Evolutionary conservation across 805 yeast species (phyloP), one percentile per base, ranked within the genome.

Genomic region (Ogataea glucozyma): DNA sequence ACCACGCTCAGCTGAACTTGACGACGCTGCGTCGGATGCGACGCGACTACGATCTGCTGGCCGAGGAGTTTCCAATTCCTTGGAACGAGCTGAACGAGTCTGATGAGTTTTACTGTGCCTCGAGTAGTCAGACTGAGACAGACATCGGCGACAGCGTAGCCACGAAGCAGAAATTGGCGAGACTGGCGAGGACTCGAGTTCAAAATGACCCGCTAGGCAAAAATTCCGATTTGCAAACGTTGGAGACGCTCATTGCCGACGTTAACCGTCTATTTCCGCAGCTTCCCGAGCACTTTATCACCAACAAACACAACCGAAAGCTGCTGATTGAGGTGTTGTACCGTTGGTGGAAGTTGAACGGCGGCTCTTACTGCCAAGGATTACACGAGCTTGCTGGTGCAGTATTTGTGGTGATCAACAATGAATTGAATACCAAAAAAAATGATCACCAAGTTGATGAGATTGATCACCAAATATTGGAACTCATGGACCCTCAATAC

Each of bases 381-480:
- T 55, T 75, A 38, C 83, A 78, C 58, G 83, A 78, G 53, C 60
- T 77, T 4, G 58, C 72, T 40, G 83, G 81, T 1, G 53, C 76
- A 41, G 62, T 78, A 6, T 76, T 65, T 52, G 60, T 71, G 14
- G 66, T 66, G 40, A 44, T 77, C 16, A 49, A 56, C 26, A 52
- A 57, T 7, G 82, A 77, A 47, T 55, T 72, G 3, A 53, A 54
- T 2, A 41, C 51, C 27, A 37, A 40, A 2, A 36, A 41, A 3
- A 41, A 38, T 26, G 29, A 34, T 31, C 16, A 30, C 11, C 10
- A 10, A 16, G 18, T 43, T 4, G 35, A 30, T 12, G 38, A 33
- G 10, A 58, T 64, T 21, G 52, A 48, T n/a, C 3, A 6, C 30
- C 55, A 58, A 31, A 66, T 76, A 6, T 57, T 66, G 16, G 63